These are phyloP conservation scores for Cyberlindnera misumaiensis DNA, from an alignment of 805 yeast genomes.

Conservation along the genomic window DNA sequence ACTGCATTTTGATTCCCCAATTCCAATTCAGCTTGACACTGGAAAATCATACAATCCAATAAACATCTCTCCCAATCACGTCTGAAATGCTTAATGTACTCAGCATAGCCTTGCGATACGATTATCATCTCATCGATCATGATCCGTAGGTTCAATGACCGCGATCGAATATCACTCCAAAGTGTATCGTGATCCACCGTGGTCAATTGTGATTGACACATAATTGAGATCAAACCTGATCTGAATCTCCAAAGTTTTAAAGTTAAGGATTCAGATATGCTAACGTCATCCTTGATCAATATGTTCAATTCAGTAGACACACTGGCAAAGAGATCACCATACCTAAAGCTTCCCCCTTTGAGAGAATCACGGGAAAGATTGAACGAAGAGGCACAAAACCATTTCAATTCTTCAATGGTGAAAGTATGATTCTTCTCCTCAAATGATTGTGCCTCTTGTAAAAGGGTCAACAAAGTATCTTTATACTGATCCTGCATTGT, in stretches of 20 bases:
- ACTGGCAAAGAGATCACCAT: slow-evolving; percentile 16
- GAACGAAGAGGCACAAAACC: slow-evolving; percentile 33
- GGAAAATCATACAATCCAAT: slow-evolving; percentile 18
- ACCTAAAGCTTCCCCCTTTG: slow-evolving; percentile 6
- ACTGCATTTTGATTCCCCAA: slow-evolving; percentile 19
- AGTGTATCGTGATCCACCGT: slow-evolving; percentile 5
- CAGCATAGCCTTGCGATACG: slow-evolving; percentile 7
- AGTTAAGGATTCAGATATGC: slow-evolving; percentile 17
- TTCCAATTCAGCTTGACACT: slow-evolving; percentile 22
- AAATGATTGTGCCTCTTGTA: slow-evolving; percentile 11
- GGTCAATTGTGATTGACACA: slow-evolving; percentile 10
- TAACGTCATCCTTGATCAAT: slow-evolving; percentile 22
- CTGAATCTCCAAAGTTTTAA: slow-evolving; percentile 16
- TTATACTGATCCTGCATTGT: slow-evolving; percentile 5
- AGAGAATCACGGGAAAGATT: slow-evolving; percentile 26
- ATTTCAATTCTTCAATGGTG: slow-evolving; percentile 30
- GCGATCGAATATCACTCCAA: slow-evolving; percentile 8
- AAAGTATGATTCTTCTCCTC: slow-evolving; percentile 12
- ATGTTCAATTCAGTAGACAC: slow-evolving; percentile 17
- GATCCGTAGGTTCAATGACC: slow-evolving; percentile 9
- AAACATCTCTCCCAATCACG: slow-evolving; percentile 17
- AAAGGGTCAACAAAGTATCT: slow-evolving; percentile 9
- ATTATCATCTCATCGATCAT: slow-evolving; percentile 12
- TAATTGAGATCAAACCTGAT: slow-evolving; percentile 11
- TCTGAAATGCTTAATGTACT: slow-evolving; percentile 6